Percentiles rank a stretch among this genome's conserved stretches.
These are phyloP conservation scores for Lizonia empirigonia DNA, from an alignment of 2,329 filamentous ascomycete genomes.

Conservation along the genomic window DNA sequence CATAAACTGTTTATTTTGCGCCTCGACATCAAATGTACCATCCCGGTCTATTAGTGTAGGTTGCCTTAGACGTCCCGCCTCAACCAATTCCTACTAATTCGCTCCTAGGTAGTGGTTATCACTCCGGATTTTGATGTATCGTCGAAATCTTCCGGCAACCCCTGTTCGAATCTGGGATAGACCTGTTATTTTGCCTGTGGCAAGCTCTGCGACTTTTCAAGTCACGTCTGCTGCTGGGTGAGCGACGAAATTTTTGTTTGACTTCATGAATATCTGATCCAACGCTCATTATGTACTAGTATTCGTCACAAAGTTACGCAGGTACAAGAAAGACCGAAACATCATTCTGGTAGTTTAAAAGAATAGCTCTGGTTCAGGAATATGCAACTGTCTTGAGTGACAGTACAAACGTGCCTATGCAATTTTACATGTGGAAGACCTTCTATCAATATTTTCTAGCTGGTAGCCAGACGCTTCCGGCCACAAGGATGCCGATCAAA, in stretches of 20 bases:
- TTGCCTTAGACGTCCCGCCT: not conserved
- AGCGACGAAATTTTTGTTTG: not conserved
- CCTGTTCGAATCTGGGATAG: conserved; percentile 38
- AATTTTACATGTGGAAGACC: not conserved
- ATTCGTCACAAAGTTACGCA: no score
- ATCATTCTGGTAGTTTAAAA: no score
- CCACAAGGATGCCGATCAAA: conserved; percentile 28
- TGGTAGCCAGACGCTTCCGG: conserved; percentile 23
- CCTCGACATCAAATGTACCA: not conserved
- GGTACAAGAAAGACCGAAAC: no score
- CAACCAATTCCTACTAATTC: not conserved
- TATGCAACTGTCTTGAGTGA: no score
- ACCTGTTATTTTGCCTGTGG: conserved; percentile 21
- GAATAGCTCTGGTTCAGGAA: no score
- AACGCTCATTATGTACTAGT: no score
- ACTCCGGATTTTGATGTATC: conserved; percentile 33
- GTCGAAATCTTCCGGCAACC: conserved; percentile 31
- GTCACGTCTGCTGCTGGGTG: not conserved
- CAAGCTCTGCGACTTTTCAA: not conserved
- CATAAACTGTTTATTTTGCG: not conserved
- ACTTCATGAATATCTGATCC: not conserved
- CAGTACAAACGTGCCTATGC: no score
- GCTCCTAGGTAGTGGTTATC: conserved; percentile 30
- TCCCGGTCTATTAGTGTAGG: not conserved
- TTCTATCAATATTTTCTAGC: not conserved